Evolutionary conservation across 768 basidiomycete genomes (phyloP), one percentile per base, ranked within the genome.

Genomic region (Pisolithus microcarpus): DNA sequence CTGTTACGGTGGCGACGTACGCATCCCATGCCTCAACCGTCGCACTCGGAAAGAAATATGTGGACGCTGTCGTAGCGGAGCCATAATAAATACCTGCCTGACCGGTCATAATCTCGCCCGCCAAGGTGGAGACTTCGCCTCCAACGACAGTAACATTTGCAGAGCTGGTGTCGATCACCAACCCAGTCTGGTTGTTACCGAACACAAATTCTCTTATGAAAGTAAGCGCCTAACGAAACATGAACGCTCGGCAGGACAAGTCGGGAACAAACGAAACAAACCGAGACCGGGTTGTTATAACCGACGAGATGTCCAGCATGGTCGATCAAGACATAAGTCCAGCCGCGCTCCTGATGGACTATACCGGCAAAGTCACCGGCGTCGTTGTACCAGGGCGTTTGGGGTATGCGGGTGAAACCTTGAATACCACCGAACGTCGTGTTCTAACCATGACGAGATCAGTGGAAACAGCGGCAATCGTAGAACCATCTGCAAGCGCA

Each of bases 401-500:
- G 75, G 0, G 87, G 87, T 51, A 75, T 73, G 43, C 78, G 72
- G 4, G 82, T 80, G 63, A 89, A 89, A 4, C 87, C 87, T 65
- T 80, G 83, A 39, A 82, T 80, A 6, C 84, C 86, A 23, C 84
- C 85, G 56, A 87, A 89, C 0, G 87, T 87, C 23, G 85, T 86
- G 58, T 89, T 89, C 82, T 87, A 46, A 0, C 40, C 18, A 49
- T 0, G 16, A 44, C 21, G 5, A 30, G 31, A 5, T 56, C 31
- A 49, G 52, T 45, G 16, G 31, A 4, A 30, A 21, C 16, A n/a
- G 34, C 24, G 26, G 15, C 18, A 3, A 10, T 30, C 34, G 9
- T 40, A 30, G 13, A 11, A 10, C 43, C n/a, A 34, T 13, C 5
- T 38, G 50, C 53, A 51, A 58, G 55, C 61, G 39, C 34, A 78